Evolutionary conservation across 352 stramenopile genomes (phyloP).

Genomic region (Phytophthora fragariae): DNA sequence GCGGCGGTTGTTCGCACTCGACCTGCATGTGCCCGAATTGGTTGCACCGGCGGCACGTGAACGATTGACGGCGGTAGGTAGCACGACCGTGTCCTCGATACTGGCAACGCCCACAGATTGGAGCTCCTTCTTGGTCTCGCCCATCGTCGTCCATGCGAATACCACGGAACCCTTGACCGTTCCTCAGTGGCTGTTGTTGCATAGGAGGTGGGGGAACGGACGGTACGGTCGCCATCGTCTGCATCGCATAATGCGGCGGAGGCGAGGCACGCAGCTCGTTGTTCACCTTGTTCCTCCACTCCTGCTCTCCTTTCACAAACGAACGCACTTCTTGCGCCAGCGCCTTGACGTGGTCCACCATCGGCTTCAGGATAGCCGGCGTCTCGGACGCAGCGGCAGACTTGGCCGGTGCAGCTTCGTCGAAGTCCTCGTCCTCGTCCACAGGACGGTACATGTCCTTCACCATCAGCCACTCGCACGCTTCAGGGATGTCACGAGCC

Average conservation of each 20-base stretch:
- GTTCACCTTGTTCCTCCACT: neutral
- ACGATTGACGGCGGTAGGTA: neutral
- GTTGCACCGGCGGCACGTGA: neutral
- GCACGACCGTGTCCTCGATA: neutral
- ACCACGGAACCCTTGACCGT: neutral
- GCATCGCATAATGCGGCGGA: neutral
- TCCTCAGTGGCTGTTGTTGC: neutral
- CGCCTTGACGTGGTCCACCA: neutral
- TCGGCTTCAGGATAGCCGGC: neutral
- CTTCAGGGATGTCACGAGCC: neutral
- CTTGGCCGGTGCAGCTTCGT: neutral
- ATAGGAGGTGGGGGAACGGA: neutral
- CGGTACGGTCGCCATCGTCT: neutral
- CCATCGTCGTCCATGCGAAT: neutral
- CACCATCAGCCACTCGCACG: conserved; percentile 4
- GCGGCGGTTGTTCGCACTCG: neutral
- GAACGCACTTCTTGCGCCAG: neutral
- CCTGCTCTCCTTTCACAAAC: neutral
- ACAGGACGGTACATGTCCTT: conserved; percentile 5
- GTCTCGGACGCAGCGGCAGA: neutral
- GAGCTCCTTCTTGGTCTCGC: neutral
- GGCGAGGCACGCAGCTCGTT: neutral
- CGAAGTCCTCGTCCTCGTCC: conserved; percentile 7
- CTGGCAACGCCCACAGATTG: conserved; percentile 1
- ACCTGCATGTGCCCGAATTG: neutral